Evolutionary conservation across 805 yeast species (phyloP), one percentile per base, ranked within the genome.

Genomic region (Yamadazyma nakazawae): DNA sequence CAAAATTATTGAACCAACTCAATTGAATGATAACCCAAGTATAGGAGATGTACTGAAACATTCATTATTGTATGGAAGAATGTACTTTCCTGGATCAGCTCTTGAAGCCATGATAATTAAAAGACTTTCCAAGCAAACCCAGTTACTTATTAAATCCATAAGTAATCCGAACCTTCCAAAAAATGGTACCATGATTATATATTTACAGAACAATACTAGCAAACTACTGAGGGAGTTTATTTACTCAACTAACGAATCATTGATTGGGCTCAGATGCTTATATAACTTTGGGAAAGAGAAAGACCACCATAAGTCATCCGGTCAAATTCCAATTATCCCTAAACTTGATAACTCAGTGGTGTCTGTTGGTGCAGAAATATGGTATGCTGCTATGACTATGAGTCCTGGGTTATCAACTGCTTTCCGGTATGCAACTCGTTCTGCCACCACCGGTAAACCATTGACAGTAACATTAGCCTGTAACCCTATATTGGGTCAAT

Each of bases 401-500:
- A 84, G 92, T 49, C 97, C 97, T 0, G 98, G 97, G 0, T 61
- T 91, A 16, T 88, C 96, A 0, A 80, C 95, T 1, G 92, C 96
- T 0, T 62, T 89, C 40, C 68, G 97, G 38, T 92, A 94, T 62
- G 78, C 92, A 1, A 88, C 97, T 0, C 84, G 88, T 51, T 82
- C 96, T 0, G 82, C 94, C 0, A 80, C 87, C 37, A 86, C 96
- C 0, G 96, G 95, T 3, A 85, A 88, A 52, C 99, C 99, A 0
- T 67, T 91, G 52, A 87, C 96, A 0, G 78, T 94, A 76, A 86
- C 98, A 0, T 59, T 92, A 34, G 84, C 96, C 0, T 75, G 85
- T 48, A 94, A 94, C 62, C 99, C 99, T 1, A 70, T 94, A 13
- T 71, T 92, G 60, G 99, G 99, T 2, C 91, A 90, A 54, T 66